Percentiles rank a stretch among this genome's conserved stretches.
phyloP scores from a whole-genome alignment of 2,329 filamentous ascomycete species.

The Colletotrichum sp. region DNA sequence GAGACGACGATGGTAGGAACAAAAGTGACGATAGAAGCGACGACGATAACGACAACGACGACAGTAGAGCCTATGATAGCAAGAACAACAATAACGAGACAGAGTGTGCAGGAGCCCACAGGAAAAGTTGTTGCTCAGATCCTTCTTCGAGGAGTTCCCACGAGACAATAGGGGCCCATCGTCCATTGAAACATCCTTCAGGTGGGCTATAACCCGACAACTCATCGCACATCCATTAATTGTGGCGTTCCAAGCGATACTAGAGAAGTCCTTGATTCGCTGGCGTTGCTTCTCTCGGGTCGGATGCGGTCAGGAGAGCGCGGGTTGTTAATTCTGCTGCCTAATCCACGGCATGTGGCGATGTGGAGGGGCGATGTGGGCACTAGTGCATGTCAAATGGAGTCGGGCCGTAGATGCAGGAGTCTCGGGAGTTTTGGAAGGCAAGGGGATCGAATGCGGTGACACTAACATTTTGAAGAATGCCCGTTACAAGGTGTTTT shows the following conservation, averaged over 20 bases:
- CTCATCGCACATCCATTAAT: neutral
- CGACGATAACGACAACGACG: neutral
- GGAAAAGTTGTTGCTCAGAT: neutral
- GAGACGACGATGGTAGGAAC: neutral
- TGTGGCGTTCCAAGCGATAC: neutral
- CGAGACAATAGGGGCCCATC: neutral
- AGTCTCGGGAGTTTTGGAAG: neutral
- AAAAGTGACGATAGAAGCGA: neutral
- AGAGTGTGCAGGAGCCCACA: neutral
- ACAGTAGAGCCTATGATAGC: neutral
- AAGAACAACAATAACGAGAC: neutral
- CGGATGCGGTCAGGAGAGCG: neutral
- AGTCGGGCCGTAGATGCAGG: neutral
- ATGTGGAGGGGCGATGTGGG: neutral
- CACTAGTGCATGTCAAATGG: neutral
- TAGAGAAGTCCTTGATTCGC: neutral
- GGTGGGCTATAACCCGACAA: neutral
- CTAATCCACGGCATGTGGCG: neutral
- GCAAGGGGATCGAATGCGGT: neutral
- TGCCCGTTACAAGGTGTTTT: neutral
- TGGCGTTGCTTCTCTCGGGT: neutral
- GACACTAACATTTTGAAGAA: neutral
- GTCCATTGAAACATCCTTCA: neutral
- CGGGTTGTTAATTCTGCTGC: slow-evolving; percentile 10
- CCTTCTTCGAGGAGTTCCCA: neutral